These are phyloP conservation scores for Trichoderma gamsii DNA, from an alignment of 495 filamentous ascomycete genomes.

Conservation along the genomic window DNA sequence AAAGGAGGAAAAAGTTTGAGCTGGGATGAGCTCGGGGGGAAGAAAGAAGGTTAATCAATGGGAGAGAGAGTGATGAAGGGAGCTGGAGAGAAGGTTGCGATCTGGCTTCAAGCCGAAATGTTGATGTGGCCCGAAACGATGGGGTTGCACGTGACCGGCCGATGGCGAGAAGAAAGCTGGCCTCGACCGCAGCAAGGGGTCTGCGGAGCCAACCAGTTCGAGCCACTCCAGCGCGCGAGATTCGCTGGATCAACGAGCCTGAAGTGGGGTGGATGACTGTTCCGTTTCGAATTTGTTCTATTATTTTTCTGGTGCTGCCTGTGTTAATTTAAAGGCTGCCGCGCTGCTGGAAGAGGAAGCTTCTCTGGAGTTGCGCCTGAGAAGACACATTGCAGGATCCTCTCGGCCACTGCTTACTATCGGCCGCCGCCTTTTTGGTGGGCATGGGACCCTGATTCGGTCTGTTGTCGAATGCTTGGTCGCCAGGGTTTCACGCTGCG, in stretches of 20 bases:
- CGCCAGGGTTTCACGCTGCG: not conserved
- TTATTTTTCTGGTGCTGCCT: not conserved
- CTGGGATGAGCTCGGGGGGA: constrained; percentile 26
- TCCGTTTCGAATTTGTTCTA: not conserved
- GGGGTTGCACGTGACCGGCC: constrained; percentile 35
- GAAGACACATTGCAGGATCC: not conserved
- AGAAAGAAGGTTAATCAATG: constrained; percentile 27
- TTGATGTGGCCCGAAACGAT: constrained; percentile 49
- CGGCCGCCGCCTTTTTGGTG: not conserved
- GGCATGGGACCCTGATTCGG: not conserved
- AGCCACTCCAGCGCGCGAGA: not conserved
- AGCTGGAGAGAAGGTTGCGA: constrained; percentile 34
- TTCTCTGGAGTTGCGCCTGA: not conserved
- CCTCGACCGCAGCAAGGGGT: not conserved
- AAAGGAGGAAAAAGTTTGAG: constrained; percentile 35
- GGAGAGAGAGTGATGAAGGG: constrained; percentile 32
- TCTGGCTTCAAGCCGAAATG: constrained; percentile 45
- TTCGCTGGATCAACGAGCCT: not conserved
- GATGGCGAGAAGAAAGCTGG: constrained; percentile 14
- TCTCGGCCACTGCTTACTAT: not conserved
- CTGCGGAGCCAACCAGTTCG: not conserved
- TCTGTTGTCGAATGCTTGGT: not conserved
- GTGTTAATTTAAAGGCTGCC: not conserved
- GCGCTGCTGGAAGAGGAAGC: not conserved
- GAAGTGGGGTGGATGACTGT: not conserved